These are phyloP conservation scores for Rhizophagus clarus DNA, from an alignment of 192 early-diverging fungal species.

Conservation along the genomic window DNA sequence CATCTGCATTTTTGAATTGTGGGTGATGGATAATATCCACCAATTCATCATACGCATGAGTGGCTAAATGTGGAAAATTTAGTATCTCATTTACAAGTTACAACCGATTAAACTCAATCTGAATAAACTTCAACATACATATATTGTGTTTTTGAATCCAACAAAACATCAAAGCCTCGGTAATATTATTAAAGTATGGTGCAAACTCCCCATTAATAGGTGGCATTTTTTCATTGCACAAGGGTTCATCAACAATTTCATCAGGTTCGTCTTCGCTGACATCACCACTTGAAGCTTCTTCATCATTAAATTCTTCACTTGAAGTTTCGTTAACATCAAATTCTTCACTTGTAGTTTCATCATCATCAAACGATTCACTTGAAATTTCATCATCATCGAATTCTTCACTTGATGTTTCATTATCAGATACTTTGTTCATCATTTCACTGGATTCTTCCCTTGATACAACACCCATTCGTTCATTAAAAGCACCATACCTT, in stretches of 20 bases:
- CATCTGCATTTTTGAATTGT: not conserved
- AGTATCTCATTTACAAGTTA: not conserved
- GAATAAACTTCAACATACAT: not conserved
- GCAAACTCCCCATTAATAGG: not conserved
- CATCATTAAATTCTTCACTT: slow-evolving; percentile 1
- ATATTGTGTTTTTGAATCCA: slow-evolving; percentile 7
- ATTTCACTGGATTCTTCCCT: no score
- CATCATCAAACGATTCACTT: not conserved
- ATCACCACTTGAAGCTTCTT: not conserved
- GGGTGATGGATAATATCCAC: not conserved
- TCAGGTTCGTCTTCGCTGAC: not conserved
- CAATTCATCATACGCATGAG: slow-evolving; percentile 2
- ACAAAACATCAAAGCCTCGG: not conserved
- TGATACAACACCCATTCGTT: no score
- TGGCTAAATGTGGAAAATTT: not conserved
- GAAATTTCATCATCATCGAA: not conserved
- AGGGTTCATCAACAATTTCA: not conserved
- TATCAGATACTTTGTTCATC: not conserved
- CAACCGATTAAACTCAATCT: no score
- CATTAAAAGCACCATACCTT: no score
- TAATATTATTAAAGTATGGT: slow-evolving; percentile 13
- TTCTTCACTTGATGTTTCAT: not conserved
- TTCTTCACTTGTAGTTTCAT: not conserved
- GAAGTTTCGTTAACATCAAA: no score
- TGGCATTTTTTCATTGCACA: not conserved